Evolutionary conservation across 495 filamentous ascomycete species (phyloP), one percentile per base, ranked within the genome.

Genomic region (Penicillium soppii): DNA sequence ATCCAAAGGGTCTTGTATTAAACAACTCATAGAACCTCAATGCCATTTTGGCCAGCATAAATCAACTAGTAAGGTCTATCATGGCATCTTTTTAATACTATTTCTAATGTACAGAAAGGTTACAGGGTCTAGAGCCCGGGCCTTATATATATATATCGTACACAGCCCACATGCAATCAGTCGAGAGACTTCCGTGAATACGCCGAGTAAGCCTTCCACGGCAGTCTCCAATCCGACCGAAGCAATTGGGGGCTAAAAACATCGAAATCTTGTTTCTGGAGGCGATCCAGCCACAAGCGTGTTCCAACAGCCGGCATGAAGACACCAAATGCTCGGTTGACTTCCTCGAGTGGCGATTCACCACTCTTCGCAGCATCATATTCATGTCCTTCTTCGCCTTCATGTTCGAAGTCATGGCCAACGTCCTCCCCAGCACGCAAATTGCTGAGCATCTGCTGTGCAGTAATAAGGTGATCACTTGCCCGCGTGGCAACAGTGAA

Each of bases 391-490:
- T 84, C 82, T 60, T 95, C 91, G 7, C 80, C 83, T 55, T 86
- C 79, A 55, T 95, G 89, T 63, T 96, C 91, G 66, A 89, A 96
- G 0, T 87, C 87, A 61, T 96, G 91, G 0, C 88, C 89, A 0
- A 87, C 83, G 47, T 82, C 84, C 52, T 85, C 67, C 0, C 89
- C 89, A 19, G 83, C 79, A 25, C 83, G 78, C 10, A 96, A 65
- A 59, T 88, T 88, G 65, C 80, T 84, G 56, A 96, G 62, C 94
- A 97, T 95, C 66, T 94, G 89, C 53, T 92, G 76, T 13, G 87
- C 92, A 0, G 94, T 97, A 52, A 97, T 95, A 41, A 97, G 70
- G 68, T 98, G 94, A 71, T 98, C 94, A 64, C 89, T 91, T 5
- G 94, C 94, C 26, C 91, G 80, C 0, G 94, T 97, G 1, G 94